Evolutionary conservation across 2,329 filamentous ascomycete species (phyloP).

Genomic region (Cercospora zeae-maydis): DNA sequence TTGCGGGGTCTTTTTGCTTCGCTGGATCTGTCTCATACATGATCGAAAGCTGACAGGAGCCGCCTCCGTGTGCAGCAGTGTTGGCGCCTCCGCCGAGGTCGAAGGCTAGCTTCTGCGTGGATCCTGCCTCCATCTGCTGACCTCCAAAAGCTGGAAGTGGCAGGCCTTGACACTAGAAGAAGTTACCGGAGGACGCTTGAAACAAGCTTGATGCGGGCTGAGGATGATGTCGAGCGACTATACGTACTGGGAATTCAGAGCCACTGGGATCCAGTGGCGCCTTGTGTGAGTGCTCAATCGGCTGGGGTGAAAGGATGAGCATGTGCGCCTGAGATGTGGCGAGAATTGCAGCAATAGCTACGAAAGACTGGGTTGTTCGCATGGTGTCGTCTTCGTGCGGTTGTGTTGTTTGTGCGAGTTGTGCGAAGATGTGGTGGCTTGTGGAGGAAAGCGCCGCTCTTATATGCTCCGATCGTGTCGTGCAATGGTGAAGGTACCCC

Average conservation of each 20-base stretch:
- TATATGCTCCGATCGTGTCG: background rate
- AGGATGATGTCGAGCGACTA: too few species aligned
- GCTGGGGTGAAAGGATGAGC: slow-evolving; percentile 64
- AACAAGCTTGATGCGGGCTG: too few species aligned
- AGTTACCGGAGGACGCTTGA: too few species aligned
- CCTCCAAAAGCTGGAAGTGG: slow-evolving; percentile 46
- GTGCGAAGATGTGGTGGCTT: background rate
- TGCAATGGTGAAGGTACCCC: background rate
- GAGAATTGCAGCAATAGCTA: background rate
- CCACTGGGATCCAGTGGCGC: slow-evolving; percentile 60
- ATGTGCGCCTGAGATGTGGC: slow-evolving; percentile 62
- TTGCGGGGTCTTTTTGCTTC: slow-evolving; percentile 51
- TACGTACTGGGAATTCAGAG: slow-evolving; percentile 61
- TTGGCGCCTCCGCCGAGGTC: slow-evolving; percentile 50
- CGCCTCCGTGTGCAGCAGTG: slow-evolving; percentile 78
- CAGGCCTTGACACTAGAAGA: slow-evolving; percentile 61
- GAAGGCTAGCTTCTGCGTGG: slow-evolving; percentile 60
- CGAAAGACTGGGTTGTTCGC: background rate
- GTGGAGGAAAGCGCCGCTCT: background rate
- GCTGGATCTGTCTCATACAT: slow-evolving; percentile 72
- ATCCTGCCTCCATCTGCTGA: slow-evolving; percentile 60
- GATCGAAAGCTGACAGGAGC: slow-evolving; percentile 84
- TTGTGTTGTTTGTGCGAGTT: background rate
- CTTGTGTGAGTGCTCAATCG: slow-evolving; percentile 56
- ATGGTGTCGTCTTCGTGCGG: background rate